Conservation (phyloP, 164 flowering plant genomes). For the Sedum album region DNA sequence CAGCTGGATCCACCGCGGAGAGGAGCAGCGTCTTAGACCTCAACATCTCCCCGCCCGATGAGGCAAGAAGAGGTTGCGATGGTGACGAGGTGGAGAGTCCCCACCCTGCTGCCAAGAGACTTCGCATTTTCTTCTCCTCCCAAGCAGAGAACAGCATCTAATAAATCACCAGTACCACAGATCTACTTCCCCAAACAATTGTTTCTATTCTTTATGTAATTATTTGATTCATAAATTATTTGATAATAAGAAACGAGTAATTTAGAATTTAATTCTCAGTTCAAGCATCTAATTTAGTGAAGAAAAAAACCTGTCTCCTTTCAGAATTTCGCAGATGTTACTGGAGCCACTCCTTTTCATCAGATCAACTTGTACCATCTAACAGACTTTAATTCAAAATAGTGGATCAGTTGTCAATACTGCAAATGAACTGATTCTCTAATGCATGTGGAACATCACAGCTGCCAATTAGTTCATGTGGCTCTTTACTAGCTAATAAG, state of each 20-base stretch:
- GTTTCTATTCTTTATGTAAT: not conserved
- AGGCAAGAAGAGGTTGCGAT: not conserved
- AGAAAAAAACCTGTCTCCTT: not conserved
- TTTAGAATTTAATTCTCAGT: not conserved
- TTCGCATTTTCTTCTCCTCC: not conserved
- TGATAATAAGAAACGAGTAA: no score
- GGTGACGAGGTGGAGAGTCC: not conserved
- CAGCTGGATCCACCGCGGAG: not conserved
- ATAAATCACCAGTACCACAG: no score
- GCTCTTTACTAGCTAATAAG: not conserved
- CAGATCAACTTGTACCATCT: no score
- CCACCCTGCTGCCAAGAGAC: not conserved
- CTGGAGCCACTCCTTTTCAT: no score
- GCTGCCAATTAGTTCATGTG: not conserved
- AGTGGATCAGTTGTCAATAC: not conserved
- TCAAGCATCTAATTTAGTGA: no score
- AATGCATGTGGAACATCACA: not conserved
- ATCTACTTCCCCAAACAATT: no score
- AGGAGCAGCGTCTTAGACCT: not conserved
- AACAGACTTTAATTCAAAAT: not conserved
- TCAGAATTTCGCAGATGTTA: not conserved
- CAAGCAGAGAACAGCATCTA: not conserved
- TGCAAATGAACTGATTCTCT: not conserved
- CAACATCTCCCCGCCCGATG: not conserved
- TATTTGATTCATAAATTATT: not conserved